Conservation (phyloP, 306 rosid genomes). For the Myrica gale region DNA sequence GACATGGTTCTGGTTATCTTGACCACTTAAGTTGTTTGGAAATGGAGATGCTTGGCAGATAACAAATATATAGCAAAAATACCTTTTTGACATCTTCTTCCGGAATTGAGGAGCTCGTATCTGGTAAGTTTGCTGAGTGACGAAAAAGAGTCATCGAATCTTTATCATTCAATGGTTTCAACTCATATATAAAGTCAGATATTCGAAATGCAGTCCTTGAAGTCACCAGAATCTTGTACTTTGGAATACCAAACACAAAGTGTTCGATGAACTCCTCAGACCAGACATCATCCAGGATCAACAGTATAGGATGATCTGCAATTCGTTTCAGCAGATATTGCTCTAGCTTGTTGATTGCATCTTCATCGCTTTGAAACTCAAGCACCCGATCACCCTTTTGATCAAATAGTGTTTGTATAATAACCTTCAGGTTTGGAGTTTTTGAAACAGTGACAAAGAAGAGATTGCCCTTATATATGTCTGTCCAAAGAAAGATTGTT, state of each 20-base stretch:
- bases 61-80: neutral
- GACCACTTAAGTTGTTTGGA: neutral
- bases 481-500: slow-evolving; percentile 33
- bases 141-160: slow-evolving; percentile 48
- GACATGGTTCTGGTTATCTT: neutral
- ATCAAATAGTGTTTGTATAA: slow-evolving; percentile 40
- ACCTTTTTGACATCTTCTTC: slow-evolving; percentile 47
- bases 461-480: slow-evolving; percentile 42
- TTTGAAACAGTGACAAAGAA: slow-evolving; percentile 41
- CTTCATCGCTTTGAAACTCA: slow-evolving; percentile 37
- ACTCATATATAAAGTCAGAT: slow-evolving; percentile 24
- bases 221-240: slow-evolving; percentile 58
- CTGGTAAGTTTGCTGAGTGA: slow-evolving; percentile 38
- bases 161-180: slow-evolving; percentile 35
- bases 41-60: too few species aligned
- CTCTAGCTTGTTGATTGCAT: slow-evolving; percentile 27
- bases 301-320: slow-evolving; percentile 32
- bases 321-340: slow-evolving; percentile 23
- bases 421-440: slow-evolving; percentile 37
- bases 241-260: slow-evolving; percentile 29
- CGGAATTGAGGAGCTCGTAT: slow-evolving; percentile 25
- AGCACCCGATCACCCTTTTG: slow-evolving; percentile 22
- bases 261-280: neutral
- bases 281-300: slow-evolving; percentile 68
- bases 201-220: slow-evolving; percentile 46